Evolutionary conservation across 2,329 filamentous ascomycete genomes (phyloP).

Genomic region (Cladobotryum mycophilum): DNA sequence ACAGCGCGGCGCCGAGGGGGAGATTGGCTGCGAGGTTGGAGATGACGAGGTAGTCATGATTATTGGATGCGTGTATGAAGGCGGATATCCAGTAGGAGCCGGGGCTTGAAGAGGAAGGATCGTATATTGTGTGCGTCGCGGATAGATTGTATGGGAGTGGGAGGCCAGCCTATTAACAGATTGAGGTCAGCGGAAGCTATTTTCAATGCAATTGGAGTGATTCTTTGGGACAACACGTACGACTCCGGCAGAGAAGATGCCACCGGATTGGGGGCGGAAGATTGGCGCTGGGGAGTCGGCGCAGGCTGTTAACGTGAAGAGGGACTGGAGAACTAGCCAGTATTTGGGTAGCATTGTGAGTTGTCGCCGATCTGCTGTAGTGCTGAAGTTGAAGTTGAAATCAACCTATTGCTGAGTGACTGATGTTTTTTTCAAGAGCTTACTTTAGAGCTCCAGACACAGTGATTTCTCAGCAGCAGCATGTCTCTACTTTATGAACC

Average conservation of each 20-base stretch:
- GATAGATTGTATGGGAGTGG: constrained; percentile 1
- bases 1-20: background rate
- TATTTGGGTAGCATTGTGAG: too few relatives aligned
- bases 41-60: constrained; percentile 2
- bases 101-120: background rate
- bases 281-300: too few relatives aligned
- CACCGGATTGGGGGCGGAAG: constrained; percentile 3
- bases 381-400: too few relatives aligned
- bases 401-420: too few relatives aligned
- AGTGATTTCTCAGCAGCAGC: too few relatives aligned
- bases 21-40: background rate
- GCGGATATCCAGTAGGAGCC: constrained; percentile 5
- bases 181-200: background rate
- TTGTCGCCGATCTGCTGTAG: too few relatives aligned
- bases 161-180: too few relatives aligned
- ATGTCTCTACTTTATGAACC: too few relatives aligned
- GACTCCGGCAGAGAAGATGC: background rate
- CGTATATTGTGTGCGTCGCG: background rate
- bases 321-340: too few relatives aligned
- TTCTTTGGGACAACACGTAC: background rate
- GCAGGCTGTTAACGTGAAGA: too few relatives aligned
- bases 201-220: background rate
- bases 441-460: too few relatives aligned
- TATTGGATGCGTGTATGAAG: constrained; percentile 7
- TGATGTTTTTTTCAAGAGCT: too few relatives aligned